Percentiles rank a stretch among this genome's conserved stretches.
Evolutionary conservation across 768 basidiomycete genomes (phyloP).

Genomic region (Daedalea quercina): DNA sequence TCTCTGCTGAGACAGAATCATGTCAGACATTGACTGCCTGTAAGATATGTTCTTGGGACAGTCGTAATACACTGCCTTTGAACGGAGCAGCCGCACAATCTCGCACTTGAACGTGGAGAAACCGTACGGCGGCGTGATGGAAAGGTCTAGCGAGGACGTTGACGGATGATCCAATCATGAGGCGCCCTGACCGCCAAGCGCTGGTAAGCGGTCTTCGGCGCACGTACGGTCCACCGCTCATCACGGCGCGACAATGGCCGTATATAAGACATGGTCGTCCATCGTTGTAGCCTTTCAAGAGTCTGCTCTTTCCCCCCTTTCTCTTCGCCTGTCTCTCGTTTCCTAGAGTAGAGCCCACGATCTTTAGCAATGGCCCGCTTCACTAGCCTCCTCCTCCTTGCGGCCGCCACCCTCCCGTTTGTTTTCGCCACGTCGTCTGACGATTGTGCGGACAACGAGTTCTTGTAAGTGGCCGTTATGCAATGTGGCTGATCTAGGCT

Average conservation of each 20-base stretch:
- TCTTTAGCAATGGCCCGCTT: constrained; percentile 31
- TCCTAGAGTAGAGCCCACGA: constrained; percentile 19
- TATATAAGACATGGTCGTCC: not conserved
- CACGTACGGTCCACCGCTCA: too few relatives aligned
- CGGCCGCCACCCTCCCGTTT: constrained; percentile 29
- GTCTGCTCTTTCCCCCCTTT: constrained; percentile 10
- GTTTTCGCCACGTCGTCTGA: constrained; percentile 20
- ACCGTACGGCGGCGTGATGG: too few relatives aligned
- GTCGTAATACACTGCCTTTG: too few relatives aligned
- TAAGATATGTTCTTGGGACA: too few relatives aligned
- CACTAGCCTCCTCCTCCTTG: constrained; percentile 26
- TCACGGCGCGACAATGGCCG: too few relatives aligned
- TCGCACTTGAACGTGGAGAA: too few relatives aligned
- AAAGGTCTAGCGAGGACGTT: too few relatives aligned
- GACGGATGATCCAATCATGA: not conserved
- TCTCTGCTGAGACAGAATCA: too few relatives aligned
- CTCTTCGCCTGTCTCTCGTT: constrained; percentile 24
- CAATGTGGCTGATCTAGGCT: not conserved
- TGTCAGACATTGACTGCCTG: too few relatives aligned
- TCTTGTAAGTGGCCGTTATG: constrained; percentile 13
- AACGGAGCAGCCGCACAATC: too few relatives aligned
- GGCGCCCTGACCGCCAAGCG: not conserved
- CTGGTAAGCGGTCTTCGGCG: not conserved
- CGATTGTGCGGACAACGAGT: constrained; percentile 21
- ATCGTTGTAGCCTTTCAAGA: not conserved